These are phyloP conservation scores for Diatrype stigma DNA, from an alignment of 2,329 filamentous ascomycete genomes.

Conservation along the genomic window DNA sequence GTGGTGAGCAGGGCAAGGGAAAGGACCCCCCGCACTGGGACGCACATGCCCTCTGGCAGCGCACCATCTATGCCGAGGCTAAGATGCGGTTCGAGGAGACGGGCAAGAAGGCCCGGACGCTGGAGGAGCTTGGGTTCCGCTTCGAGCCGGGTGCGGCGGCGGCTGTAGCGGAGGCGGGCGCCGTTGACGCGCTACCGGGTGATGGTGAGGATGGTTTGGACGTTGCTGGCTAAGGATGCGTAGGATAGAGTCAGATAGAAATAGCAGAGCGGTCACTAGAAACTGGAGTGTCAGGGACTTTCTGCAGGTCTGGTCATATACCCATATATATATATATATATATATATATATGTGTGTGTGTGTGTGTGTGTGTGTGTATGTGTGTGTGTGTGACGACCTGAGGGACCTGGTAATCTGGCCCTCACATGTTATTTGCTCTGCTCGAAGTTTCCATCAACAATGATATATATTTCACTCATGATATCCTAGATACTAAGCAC, in stretches of 20 bases:
- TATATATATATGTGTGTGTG: too few species aligned
- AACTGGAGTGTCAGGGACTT: too few species aligned
- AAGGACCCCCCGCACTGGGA: slow-evolving; percentile 72
- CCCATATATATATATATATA: too few species aligned
- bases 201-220: background rate
- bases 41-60: slow-evolving; percentile 66
- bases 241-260: background rate
- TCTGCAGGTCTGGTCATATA: too few species aligned
- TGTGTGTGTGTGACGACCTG: too few species aligned
- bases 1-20: slow-evolving; percentile 36
- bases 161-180: slow-evolving; percentile 28
- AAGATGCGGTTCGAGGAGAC: slow-evolving; percentile 66
- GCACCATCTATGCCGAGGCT: slow-evolving; percentile 63
- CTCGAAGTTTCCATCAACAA: background rate
- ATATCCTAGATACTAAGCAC: background rate
- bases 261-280: background rate
- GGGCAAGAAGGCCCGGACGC: slow-evolving; percentile 59
- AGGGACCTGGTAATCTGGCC: too few species aligned
- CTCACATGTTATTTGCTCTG: too few species aligned
- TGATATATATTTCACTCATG: slow-evolving; percentile 1
- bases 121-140: slow-evolving; percentile 70
- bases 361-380: too few species aligned
- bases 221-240: background rate
- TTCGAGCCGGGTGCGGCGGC: slow-evolving; percentile 39
- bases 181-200: background rate